Evolutionary conservation across 192 early-diverging fungal species (phyloP), one percentile per base, ranked within the genome.

Genomic region (Glomus cerebriforme): DNA sequence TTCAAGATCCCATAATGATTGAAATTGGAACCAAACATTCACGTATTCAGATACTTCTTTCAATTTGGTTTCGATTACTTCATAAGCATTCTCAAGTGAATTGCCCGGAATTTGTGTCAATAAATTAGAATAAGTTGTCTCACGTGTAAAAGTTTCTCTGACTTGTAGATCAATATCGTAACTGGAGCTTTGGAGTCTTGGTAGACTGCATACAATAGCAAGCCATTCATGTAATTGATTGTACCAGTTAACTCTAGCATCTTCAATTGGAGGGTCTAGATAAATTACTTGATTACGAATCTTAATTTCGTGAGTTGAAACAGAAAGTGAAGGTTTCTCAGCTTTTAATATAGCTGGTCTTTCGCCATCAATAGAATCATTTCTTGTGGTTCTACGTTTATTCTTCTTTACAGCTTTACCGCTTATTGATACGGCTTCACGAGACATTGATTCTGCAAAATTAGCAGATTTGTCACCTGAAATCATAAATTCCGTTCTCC

Each of bases 1-100:
- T 80, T 98, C 96, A 58, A 99, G 87, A 83, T 99, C 98, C 98
- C 98, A 99, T 47, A 99, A 89, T 8, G 94, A 95, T 82, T 99
- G 98, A 87, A 99, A 99, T 75, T 95, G 94, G 22, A 99, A 88
- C 98, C 98, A 99, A 73, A 96, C 92, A 60, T 90, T 88, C 43
- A 97, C 94, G 79, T 99, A 99, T 32, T 91, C 86, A 7, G 86
- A 87, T 12, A 97, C 94, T 78, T 94, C 86, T 27, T 86, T 80
- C 22, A 93, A 83, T 86, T 93, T 95, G 7, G 75, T 73, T 87
- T 99, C 95, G 37, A 99, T 91, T 45, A 91, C 88, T 26, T 88
- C 84, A 82, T 98, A 99, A 13, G 95, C 98, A 37, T 88, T 85
- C 63, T 87, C 87, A 9, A 99, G 84, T 8, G 89, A 87, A 66